Percentiles rank a stretch among this genome's conserved stretches.
These are phyloP conservation scores for Bryum argenteum DNA, from an alignment of 225 moss, liverwort and hornwort species.

Conservation along the genomic window DNA sequence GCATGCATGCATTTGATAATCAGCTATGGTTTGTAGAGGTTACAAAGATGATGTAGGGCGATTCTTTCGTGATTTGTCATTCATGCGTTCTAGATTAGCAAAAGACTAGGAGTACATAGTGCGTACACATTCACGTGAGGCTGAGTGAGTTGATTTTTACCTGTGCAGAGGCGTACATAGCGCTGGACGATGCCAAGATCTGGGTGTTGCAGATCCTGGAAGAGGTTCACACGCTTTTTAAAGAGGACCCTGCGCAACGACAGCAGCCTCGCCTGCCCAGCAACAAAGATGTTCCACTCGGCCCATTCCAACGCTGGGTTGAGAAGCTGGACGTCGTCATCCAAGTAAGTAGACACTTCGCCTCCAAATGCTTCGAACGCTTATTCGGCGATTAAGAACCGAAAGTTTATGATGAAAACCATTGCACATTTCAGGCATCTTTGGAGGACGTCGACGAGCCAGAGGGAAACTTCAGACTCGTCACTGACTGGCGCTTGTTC, in stretches of 20 bases:
- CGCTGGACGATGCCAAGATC: constrained; percentile 55
- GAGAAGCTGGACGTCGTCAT: constrained; percentile 57
- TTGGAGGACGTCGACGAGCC: constrained; percentile 33
- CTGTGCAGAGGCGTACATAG: constrained; percentile 55
- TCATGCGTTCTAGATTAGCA: too few species aligned
- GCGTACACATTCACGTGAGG: neutral
- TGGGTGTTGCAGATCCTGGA: constrained; percentile 51
- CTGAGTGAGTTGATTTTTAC: neutral
- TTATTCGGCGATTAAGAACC: too few species aligned
- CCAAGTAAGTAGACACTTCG: constrained; percentile 38
- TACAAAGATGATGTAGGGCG: neutral
- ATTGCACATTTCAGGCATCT: constrained; percentile 38
- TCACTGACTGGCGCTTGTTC: constrained; percentile 75
- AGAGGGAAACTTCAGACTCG: constrained; percentile 27
- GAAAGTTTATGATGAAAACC: too few species aligned
- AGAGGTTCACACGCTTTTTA: constrained; percentile 61
- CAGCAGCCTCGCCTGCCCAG: constrained; percentile 83
- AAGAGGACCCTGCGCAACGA: constrained; percentile 69
- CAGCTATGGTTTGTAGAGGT: neutral
- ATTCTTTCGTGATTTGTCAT: neutral
- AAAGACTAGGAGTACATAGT: too few species aligned
- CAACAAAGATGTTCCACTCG: constrained; percentile 57
- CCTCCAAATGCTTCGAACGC: neutral
- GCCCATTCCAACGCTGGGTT: constrained; percentile 85
- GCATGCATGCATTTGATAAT: neutral